Conservation (phyloP, 2,329 filamentous ascomycete genomes). For the Chalara sp. region DNA sequence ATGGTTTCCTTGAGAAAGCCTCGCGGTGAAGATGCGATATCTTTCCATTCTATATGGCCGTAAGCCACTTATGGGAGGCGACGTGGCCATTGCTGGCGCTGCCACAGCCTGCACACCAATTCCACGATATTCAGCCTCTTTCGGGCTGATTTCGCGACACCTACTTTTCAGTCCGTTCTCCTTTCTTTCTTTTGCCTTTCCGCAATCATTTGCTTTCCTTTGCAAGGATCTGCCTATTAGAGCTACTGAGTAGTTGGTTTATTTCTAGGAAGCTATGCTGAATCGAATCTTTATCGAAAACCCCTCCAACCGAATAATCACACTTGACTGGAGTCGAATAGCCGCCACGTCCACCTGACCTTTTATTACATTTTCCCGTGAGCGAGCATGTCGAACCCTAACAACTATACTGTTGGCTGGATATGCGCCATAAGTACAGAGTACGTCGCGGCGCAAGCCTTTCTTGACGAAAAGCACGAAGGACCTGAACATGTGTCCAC, state of each 20-base stretch:
- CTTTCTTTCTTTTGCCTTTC: too few species aligned
- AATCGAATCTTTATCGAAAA: not conserved
- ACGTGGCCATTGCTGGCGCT: too few species aligned
- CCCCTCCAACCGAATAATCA: not conserved
- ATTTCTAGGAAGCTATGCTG: not conserved
- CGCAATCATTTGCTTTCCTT: too few species aligned
- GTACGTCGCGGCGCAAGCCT: not conserved
- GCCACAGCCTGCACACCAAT: too few species aligned
- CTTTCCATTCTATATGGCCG: too few species aligned
- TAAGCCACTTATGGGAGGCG: too few species aligned
- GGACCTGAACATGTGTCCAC: not conserved
- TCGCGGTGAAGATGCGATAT: too few species aligned
- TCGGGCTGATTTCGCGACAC: too few species aligned
- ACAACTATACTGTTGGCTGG: constrained; percentile 22
- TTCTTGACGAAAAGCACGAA: constrained; percentile 12
- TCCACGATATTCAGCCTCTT: too few species aligned
- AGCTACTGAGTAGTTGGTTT: too few species aligned
- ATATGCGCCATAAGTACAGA: constrained; percentile 6
- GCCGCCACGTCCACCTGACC: not conserved
- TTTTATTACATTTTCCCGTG: not conserved
- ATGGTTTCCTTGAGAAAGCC: not conserved
- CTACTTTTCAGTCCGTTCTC: too few species aligned
- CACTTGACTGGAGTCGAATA: not conserved
- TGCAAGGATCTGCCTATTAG: too few species aligned
- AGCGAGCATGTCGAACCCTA: constrained; percentile 9